Evolutionary conservation across 2,329 filamentous ascomycete genomes (phyloP), one percentile per base, ranked within the genome.

Genomic region (Trichoderma asperellum): DNA sequence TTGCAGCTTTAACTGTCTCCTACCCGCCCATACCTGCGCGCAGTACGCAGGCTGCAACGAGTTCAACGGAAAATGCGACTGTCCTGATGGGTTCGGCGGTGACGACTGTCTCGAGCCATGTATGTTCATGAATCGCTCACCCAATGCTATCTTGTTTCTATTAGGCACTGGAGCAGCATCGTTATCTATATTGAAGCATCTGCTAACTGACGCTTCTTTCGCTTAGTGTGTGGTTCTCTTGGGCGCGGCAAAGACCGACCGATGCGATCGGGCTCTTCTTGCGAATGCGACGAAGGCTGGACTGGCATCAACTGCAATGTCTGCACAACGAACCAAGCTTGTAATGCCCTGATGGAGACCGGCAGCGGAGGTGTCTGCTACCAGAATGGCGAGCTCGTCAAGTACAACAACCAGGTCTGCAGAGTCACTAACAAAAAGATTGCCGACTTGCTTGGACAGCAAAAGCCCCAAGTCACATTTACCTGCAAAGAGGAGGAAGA

Each of bases 291-390:
- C 77, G 92, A 97, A 47, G 96, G 96, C 68, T 99, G 96, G 96
- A 88, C 88, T 52, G 96, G 96, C 72, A 95, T 99, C 82, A 99
- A 99, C 84, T 99, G 96, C 87, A 99, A 96, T 76, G 93, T 99
- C 68, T 99, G 96, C 81, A 89, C 91, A 71, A 89, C 89, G 4
- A 86, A 98, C 78, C 84, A 91, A 73, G 94, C 92, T 18, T 99
- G 96, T 77, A 89, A 96, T 78, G 90, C 92, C 40, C 84, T 99
- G 80, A 97, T 97, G 90, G 92, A 93, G 4, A 89, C 91, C 16
- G 88, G 88, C 4, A 87, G 93, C 71, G 93, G 91, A 57, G 96
- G 94, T 37, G 90, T 97, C 12, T 99, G 96, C 82, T 98, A 97
- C 79, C 91, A 92, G 76, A 91, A 95, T 74, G 95, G 95, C 57